Conservation (phyloP, 2,329 filamentous ascomycete species). For the Sclerotinia sclerotiorum region DNA sequence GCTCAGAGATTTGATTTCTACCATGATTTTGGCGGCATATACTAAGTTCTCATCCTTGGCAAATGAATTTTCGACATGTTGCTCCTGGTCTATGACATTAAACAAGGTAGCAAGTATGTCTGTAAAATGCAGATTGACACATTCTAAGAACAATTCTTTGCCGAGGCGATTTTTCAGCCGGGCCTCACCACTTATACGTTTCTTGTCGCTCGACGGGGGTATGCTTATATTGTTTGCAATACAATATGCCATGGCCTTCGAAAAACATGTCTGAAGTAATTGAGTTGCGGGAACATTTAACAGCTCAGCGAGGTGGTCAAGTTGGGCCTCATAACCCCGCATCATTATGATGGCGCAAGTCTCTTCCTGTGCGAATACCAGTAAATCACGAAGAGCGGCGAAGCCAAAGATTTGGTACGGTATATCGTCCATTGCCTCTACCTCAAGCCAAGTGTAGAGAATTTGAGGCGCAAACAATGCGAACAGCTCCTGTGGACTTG, state of each 20-base stretch:
- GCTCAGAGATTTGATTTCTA: slow-evolving; percentile 67
- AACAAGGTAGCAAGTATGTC: slow-evolving; percentile 76
- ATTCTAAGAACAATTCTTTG: slow-evolving; percentile 59
- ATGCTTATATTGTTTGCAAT: slow-evolving; percentile 70
- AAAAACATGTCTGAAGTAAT: slow-evolving; percentile 68
- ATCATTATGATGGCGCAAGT: slow-evolving; percentile 78
- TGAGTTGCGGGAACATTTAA: slow-evolving; percentile 55
- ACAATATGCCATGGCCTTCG: slow-evolving; percentile 78
- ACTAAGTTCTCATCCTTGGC: slow-evolving; percentile 62
- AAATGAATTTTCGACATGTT: slow-evolving; percentile 56
- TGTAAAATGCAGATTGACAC: slow-evolving; percentile 69
- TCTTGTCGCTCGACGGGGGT: slow-evolving; percentile 42
- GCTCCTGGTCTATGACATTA: slow-evolving; percentile 68
- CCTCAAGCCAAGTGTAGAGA: slow-evolving; percentile 84
- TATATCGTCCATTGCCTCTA: slow-evolving; percentile 65
- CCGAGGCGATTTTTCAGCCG: slow-evolving; percentile 70
- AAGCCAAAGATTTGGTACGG: slow-evolving; percentile 88
- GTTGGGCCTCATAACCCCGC: slow-evolving; percentile 67
- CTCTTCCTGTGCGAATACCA: slow-evolving; percentile 72
- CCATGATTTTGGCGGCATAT: slow-evolving; percentile 63
- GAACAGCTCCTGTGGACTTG: slow-evolving; percentile 71
- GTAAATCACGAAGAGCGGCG: slow-evolving; percentile 62
- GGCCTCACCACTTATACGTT: slow-evolving; percentile 58
- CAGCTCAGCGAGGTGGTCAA: slow-evolving; percentile 58
- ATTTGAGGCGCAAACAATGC: slow-evolving; percentile 83